Evolutionary conservation across 495 filamentous ascomycete species (phyloP).

Genomic region (Patellaria atrata): DNA sequence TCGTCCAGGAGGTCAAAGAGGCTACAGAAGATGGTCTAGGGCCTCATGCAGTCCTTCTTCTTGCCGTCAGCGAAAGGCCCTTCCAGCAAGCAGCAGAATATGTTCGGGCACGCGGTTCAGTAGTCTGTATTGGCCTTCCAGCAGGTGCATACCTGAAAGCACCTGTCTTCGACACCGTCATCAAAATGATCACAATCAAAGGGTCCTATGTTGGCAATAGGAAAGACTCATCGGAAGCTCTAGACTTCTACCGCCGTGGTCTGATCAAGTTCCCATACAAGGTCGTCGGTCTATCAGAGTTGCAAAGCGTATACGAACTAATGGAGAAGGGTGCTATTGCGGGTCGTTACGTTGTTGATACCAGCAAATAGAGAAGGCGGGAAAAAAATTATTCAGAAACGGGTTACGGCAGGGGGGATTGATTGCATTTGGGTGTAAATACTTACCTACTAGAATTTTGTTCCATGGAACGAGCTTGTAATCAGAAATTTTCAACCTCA

Average conservation of each 20-base stretch:
- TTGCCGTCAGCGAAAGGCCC: conserved; percentile 75
- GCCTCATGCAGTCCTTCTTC: conserved; percentile 73
- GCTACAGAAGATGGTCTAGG: conserved; percentile 65
- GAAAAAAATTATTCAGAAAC: no score
- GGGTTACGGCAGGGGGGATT: no score
- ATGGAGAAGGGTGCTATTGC: conserved; percentile 53
- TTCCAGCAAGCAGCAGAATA: conserved; percentile 90
- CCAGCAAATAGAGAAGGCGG: conserved; percentile 36
- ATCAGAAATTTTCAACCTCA: no score
- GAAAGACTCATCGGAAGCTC: conserved; percentile 66
- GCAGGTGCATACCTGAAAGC: conserved; percentile 63
- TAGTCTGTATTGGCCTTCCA: conserved; percentile 78
- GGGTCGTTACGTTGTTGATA: conserved; percentile 76
- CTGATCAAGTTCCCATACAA: conserved; percentile 80
- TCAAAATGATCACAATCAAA: conserved; percentile 83
- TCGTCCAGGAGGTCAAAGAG: conserved; percentile 71
- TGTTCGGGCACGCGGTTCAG: conserved; percentile 60
- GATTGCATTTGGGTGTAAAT: no score
- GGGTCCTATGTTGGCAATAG: conserved; percentile 87
- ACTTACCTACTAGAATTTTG: no score
- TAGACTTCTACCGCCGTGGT: conserved; percentile 76
- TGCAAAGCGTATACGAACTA: conserved; percentile 53
- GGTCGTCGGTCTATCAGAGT: conserved; percentile 58
- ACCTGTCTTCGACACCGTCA: conserved; percentile 72
- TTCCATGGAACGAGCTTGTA: no score